Evolutionary conservation across 495 filamentous ascomycete genomes (phyloP).

Genomic region (Trichocladium uniseriatum): DNA sequence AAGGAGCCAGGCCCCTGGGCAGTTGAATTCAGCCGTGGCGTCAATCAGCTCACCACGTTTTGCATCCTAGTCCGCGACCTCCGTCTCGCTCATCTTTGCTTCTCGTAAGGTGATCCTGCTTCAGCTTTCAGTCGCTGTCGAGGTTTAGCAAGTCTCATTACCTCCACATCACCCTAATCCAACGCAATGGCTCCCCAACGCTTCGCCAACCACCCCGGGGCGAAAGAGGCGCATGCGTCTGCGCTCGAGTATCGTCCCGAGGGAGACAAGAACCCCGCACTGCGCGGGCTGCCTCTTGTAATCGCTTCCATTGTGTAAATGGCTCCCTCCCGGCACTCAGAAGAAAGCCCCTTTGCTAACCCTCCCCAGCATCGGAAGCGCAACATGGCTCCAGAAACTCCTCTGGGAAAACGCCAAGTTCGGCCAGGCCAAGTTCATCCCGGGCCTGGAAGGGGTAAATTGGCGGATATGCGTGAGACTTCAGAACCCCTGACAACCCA

Average conservation of each 20-base stretch:
- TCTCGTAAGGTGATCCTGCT: no score
- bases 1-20: no score
- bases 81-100: no score
- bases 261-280: constrained; percentile 24
- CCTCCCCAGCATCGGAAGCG: constrained; percentile 19
- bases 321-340: background rate
- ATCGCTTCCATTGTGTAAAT: constrained; percentile 22
- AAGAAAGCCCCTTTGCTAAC: background rate
- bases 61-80: no score
- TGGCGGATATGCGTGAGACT: constrained; percentile 47
- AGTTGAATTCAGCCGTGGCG: no score
- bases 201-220: constrained; percentile 29
- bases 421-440: constrained; percentile 46
- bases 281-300: constrained; percentile 24
- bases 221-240: constrained; percentile 22
- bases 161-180: background rate
- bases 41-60: no score
- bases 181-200: constrained; percentile 1
- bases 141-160: no score
- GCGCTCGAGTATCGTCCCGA: constrained; percentile 16
- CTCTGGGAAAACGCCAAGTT: constrained; percentile 72
- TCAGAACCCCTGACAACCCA: background rate
- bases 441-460: constrained; percentile 48
- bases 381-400: constrained; percentile 21
- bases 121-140: no score